Evolutionary conservation across 2,329 filamentous ascomycete genomes (phyloP).

Genomic region (Hymenotorrendiella dingleyae): DNA sequence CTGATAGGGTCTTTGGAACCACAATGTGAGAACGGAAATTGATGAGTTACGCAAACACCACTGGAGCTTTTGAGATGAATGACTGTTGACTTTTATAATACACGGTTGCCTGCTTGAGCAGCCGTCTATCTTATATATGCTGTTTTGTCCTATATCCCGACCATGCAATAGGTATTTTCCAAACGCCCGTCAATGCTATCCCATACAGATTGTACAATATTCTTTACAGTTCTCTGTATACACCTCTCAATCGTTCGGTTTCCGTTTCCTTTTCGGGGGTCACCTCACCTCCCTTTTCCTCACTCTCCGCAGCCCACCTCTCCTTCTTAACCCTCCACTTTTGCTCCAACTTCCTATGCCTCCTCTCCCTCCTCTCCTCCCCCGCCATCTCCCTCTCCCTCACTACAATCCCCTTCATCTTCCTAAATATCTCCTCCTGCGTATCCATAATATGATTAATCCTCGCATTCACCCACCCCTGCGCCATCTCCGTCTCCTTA

Average conservation of each 20-base stretch:
- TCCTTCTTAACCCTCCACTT: slow-evolving; percentile 12
- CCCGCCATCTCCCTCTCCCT: slow-evolving; percentile 19
- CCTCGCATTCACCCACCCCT: not conserved
- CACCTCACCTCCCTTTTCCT: not conserved
- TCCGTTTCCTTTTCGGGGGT: not conserved
- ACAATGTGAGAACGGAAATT: slow-evolving; percentile 4
- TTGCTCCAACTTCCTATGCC: slow-evolving; percentile 28
- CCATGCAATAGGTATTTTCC: too few relatives aligned
- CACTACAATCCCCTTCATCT: slow-evolving; percentile 1
- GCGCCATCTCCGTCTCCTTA: slow-evolving; percentile 10
- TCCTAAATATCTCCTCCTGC: slow-evolving; percentile 32
- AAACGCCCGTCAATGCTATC: too few relatives aligned
- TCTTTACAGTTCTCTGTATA: too few relatives aligned
- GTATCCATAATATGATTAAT: not conserved
- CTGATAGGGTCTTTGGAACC: too few relatives aligned
- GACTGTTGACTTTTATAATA: too few relatives aligned
- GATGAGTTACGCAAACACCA: not conserved
- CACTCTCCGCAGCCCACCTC: slow-evolving; percentile 3
- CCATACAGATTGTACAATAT: too few relatives aligned
- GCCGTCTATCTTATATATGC: too few relatives aligned
- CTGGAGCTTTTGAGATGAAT: too few relatives aligned
- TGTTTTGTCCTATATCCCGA: too few relatives aligned
- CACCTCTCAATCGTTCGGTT: not conserved
- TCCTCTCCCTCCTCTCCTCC: slow-evolving; percentile 38
- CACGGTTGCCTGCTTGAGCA: too few relatives aligned